Percentiles rank a stretch among this genome's conserved stretches.
These are phyloP conservation scores for Paxillus rubicundulus DNA, from an alignment of 768 basidiomycete species.

Conservation along the genomic window DNA sequence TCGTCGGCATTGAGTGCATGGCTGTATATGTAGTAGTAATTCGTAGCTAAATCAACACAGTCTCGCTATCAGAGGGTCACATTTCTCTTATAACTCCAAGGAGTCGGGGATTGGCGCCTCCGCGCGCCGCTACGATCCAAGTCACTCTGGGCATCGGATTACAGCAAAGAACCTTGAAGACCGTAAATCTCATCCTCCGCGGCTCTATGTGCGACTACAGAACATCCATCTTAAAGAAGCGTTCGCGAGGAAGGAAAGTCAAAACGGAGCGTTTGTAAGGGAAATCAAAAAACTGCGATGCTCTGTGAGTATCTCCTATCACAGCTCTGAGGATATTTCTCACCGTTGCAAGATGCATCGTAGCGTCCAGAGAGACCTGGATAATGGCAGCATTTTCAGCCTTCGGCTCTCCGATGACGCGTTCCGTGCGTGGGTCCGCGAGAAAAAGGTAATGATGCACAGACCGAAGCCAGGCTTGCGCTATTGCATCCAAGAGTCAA, in stretches of 20 bases:
- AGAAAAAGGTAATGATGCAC: slow-evolving; percentile 45
- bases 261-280: slow-evolving; percentile 25
- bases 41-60: too few species aligned
- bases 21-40: too few species aligned
- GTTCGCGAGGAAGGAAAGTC: slow-evolving; percentile 13
- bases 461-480: slow-evolving; percentile 22
- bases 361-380: slow-evolving; percentile 19
- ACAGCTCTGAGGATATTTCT: background rate
- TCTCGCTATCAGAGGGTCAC: too few species aligned
- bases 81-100: too few species aligned
- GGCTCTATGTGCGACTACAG: slow-evolving; percentile 2
- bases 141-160: too few species aligned
- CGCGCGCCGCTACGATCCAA: too few species aligned
- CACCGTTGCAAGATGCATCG: slow-evolving; percentile 24
- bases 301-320: background rate
- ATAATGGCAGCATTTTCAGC: slow-evolving; percentile 30
- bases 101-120: too few species aligned
- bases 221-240: slow-evolving; percentile 24
- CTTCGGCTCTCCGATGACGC: slow-evolving; percentile 44
- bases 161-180: background rate
- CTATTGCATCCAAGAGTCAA: slow-evolving; percentile 6
- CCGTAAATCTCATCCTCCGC: background rate
- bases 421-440: slow-evolving; percentile 39
- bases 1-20: too few species aligned
- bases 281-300: slow-evolving; percentile 22